These are phyloP conservation scores for Aspergillus sp. DNA, from an alignment of 2,329 filamentous ascomycete species.

Conservation along the genomic window DNA sequence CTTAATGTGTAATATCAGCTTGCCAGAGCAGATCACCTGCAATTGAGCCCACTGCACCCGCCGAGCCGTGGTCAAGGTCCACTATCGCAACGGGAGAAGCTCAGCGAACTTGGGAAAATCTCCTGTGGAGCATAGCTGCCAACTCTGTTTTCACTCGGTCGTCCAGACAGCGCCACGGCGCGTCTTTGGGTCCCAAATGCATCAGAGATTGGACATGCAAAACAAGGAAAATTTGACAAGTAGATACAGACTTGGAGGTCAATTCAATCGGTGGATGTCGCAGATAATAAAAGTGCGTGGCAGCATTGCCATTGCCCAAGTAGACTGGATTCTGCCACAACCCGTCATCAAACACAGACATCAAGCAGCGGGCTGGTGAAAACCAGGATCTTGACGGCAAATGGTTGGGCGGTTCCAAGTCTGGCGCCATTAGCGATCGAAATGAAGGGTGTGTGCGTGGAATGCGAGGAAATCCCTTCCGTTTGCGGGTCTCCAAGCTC, in stretches of 20 bases:
- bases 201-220: neutral
- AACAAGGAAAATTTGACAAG: neutral
- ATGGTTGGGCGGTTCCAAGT: neutral
- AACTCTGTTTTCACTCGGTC: slow-evolving; percentile 13
- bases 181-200: neutral
- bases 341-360: slow-evolving; percentile 7
- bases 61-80: slow-evolving; percentile 32
- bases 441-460: slow-evolving; percentile 13
- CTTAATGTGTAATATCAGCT: neutral
- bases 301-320: slow-evolving; percentile 19
- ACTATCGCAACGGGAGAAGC: slow-evolving; percentile 46
- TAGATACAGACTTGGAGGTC: neutral
- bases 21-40: slow-evolving; percentile 9
- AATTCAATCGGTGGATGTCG: neutral
- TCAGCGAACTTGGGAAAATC: slow-evolving; percentile 33
- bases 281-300: slow-evolving; percentile 25
- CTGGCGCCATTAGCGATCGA: slow-evolving; percentile 1
- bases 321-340: slow-evolving; percentile 16
- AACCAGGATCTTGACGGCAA: neutral
- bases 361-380: neutral
- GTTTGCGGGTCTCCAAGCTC: neutral
- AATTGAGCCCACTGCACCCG: slow-evolving; percentile 15
- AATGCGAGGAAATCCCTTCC: slow-evolving; percentile 16
- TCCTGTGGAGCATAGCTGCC: slow-evolving; percentile 37
- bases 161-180: neutral